Evolutionary conservation across 352 stramenopile genomes (phyloP).

Genomic region (Pythium biforme): DNA sequence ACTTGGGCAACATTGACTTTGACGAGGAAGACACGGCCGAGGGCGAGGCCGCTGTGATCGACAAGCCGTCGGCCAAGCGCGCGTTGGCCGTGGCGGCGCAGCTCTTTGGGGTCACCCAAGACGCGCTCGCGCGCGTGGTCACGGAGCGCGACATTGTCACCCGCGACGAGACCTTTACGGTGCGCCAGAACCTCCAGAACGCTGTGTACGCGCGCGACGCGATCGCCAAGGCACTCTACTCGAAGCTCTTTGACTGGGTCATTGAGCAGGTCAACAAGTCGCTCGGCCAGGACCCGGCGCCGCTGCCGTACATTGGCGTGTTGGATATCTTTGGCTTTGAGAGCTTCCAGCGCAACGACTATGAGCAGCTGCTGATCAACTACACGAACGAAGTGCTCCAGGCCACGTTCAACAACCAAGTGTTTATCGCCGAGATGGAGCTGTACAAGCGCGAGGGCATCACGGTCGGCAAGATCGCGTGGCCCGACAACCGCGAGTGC

Average conservation of each 20-base stretch:
- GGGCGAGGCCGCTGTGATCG: conserved; percentile 71
- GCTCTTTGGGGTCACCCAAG: conserved; percentile 67
- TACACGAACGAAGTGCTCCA: conserved; percentile 90
- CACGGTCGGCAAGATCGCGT: conserved; percentile 87
- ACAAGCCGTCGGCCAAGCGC: conserved; percentile 64
- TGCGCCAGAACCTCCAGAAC: conserved; percentile 79
- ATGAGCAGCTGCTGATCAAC: conserved; percentile 90
- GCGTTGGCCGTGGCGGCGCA: conserved; percentile 51
- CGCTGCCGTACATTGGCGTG: conserved; percentile 88
- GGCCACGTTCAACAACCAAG: conserved; percentile 88
- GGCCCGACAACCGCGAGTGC: conserved; percentile 90
- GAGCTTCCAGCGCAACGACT: conserved; percentile 90
- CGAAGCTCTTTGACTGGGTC: conserved; percentile 92
- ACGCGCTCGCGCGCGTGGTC: conserved; percentile 72
- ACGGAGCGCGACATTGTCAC: conserved; percentile 88
- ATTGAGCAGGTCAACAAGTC: conserved; percentile 90
- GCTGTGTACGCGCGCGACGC: conserved; percentile 88
- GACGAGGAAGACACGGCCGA: conserved; percentile 87
- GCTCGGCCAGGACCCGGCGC: conserved; percentile 74
- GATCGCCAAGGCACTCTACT: conserved; percentile 94
- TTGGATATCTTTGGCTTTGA: conserved; percentile 93
- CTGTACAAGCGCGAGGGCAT: conserved; percentile 91
- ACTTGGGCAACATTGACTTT: conserved; percentile 96
- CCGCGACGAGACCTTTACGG: conserved; percentile 79
- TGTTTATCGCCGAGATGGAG: conserved; percentile 91